Evolutionary conservation across 148 eudicot species (phyloP).

Genomic region (Rhododendron henanense): DNA sequence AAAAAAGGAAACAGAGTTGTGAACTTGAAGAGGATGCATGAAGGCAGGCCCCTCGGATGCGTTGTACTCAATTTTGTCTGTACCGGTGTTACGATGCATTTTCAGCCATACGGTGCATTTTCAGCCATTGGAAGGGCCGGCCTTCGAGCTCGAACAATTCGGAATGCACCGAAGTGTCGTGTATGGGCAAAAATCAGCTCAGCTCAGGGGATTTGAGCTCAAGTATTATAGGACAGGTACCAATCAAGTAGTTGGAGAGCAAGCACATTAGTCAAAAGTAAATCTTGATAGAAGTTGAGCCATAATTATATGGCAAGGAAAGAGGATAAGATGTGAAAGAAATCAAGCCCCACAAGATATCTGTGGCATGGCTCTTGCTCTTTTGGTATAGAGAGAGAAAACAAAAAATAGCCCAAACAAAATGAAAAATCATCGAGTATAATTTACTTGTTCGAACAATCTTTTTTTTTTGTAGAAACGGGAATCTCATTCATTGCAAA

Average conservation of each 20-base stretch:
- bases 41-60: neutral
- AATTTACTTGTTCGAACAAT: no score
- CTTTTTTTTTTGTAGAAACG: no score
- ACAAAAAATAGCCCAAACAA: neutral
- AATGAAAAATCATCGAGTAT: neutral
- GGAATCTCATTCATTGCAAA: no score
- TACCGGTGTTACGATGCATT: neutral
- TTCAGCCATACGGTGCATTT: neutral
- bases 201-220: neutral
- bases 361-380: neutral
- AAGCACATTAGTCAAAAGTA: neutral
- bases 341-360: neutral
- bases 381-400: neutral
- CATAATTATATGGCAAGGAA: neutral
- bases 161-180: neutral
- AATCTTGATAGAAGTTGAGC: neutral
- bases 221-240: neutral
- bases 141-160: no score
- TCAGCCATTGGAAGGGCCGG: neutral
- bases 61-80: neutral
- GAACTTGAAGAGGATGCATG: neutral
- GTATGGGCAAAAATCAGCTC: neutral
- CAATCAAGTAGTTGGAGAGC: neutral
- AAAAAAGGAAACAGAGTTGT: neutral
- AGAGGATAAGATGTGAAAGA: neutral